Conservation (phyloP, 1,284 basidiomycete species). For the Vanrija sp. region DNA sequence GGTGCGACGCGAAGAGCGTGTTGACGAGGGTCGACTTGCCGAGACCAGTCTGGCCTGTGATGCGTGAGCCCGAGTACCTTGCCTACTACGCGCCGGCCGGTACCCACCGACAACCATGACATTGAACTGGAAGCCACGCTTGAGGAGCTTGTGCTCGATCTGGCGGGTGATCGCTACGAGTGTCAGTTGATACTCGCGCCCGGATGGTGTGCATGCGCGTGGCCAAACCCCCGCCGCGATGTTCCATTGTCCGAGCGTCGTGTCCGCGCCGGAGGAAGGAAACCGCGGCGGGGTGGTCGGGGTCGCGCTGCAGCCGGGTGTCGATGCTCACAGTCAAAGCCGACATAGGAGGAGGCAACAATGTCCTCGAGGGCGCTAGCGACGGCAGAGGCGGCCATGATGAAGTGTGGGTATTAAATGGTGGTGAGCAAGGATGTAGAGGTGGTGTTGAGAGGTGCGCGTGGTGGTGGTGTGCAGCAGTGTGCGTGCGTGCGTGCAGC, state of each 20-base stretch:
- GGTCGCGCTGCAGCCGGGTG: neutral
- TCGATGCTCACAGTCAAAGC: conserved; percentile 65
- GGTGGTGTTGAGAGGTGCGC: no score
- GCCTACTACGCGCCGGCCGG: neutral
- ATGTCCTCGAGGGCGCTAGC: conserved; percentile 57
- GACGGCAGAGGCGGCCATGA: conserved; percentile 31
- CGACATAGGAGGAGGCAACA: conserved; percentile 80
- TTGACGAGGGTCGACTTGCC: conserved; percentile 99
- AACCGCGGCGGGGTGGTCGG: neutral
- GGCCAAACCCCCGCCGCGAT: neutral
- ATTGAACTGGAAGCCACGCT: conserved; percentile 99
- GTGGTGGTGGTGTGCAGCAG: no score
- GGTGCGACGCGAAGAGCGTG: conserved; percentile 96
- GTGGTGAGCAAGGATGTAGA: neutral
- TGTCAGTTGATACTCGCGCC: neutral
- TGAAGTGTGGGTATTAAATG: conserved; percentile 3
- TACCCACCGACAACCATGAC: conserved; percentile 86
- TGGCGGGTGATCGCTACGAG: conserved; percentile 76
- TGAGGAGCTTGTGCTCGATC: conserved; percentile 98
- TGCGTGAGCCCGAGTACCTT: neutral
- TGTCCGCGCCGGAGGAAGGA: neutral
- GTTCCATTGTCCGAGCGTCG: neutral
- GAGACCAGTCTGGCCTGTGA: conserved; percentile 87
- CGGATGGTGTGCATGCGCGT: neutral
- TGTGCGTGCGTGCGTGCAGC: neutral